These are phyloP conservation scores for Xylaria sp. DNA, from an alignment of 2,329 filamentous ascomycete species.

Conservation along the genomic window DNA sequence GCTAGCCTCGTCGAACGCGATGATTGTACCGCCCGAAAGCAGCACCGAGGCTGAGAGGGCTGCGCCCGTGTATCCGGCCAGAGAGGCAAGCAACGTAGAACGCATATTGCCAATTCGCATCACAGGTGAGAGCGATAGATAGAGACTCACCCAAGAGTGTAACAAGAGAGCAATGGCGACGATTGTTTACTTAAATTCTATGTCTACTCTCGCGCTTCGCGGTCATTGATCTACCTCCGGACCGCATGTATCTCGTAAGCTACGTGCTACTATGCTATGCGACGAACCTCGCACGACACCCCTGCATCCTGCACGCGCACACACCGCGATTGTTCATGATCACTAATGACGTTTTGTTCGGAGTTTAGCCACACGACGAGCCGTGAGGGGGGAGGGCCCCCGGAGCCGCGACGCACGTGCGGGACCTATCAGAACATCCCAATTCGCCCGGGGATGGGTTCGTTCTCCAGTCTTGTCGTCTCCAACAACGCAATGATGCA, in stretches of 20 bases:
- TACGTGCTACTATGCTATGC: slow-evolving; percentile 6
- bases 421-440: slow-evolving; percentile 19
- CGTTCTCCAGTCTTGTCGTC: slow-evolving; percentile 24
- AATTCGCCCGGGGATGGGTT: background rate
- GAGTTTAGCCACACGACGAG: slow-evolving; percentile 29
- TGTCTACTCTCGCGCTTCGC: background rate
- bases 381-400: slow-evolving; percentile 10
- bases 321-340: slow-evolving; percentile 31
- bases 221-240: slow-evolving; percentile 26
- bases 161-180: background rate
- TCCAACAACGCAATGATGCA: slow-evolving; percentile 28
- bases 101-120: slow-evolving; percentile 30
- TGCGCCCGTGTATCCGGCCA: slow-evolving; percentile 49
- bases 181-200: background rate
- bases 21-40: slow-evolving; percentile 48
- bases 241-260: background rate
- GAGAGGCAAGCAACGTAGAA: slow-evolving; percentile 34
- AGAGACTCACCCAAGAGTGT: background rate
- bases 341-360: slow-evolving; percentile 31
- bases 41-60: slow-evolving; percentile 43
- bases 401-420: slow-evolving; percentile 33
- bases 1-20: slow-evolving; percentile 44
- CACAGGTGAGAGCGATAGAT: background rate
- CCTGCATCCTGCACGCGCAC: background rate
- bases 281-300: background rate